phyloP scores from a whole-genome alignment of 2,329 filamentous ascomycete genomes.

The Hypoxylon sp. region DNA sequence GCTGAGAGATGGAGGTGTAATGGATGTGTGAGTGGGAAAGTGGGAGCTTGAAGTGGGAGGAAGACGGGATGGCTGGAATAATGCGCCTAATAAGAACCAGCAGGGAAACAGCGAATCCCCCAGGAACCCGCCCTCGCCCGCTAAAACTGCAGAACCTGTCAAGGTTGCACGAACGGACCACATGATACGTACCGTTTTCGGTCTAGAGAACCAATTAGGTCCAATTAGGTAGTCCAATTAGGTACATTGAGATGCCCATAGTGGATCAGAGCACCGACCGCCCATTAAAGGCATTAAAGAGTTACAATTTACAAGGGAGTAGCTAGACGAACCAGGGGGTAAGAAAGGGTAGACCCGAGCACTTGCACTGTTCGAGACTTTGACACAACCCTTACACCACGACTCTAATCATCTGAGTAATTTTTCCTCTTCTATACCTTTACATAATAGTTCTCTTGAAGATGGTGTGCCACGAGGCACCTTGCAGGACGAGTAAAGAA shows the following conservation, averaged over 20 bases:
- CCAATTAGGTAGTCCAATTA: not conserved
- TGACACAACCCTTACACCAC: conserved; percentile 41
- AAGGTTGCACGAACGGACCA: conserved; percentile 45
- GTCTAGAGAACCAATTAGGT: conserved; percentile 43
- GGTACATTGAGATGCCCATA: conserved; percentile 46
- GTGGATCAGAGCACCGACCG: conserved; percentile 40
- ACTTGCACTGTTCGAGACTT: conserved; percentile 31
- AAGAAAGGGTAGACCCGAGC: conserved; percentile 27
- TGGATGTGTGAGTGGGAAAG: conserved; percentile 46
- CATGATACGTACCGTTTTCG: conserved; percentile 50
- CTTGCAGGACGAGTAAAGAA: conserved; percentile 19
- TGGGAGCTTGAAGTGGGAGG: conserved; percentile 47
- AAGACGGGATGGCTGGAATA: conserved; percentile 50
- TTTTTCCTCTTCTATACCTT: conserved; percentile 21
- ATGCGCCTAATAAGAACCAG: conserved; percentile 53
- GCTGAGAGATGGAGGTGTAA: conserved; percentile 37
- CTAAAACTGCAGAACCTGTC: conserved; percentile 34
- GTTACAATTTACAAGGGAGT: conserved; percentile 19
- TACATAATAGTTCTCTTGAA: conserved; percentile 19
- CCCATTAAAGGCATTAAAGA: conserved; percentile 23
- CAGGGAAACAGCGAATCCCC: conserved; percentile 37
- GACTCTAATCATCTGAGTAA: conserved; percentile 31
- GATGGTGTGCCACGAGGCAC: conserved; percentile 44
- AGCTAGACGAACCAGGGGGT: conserved; percentile 34
- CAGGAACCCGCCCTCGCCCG: conserved; percentile 16